Evolutionary conservation across 768 basidiomycete species (phyloP).

Genomic region (Kwoniella heveanensis): DNA sequence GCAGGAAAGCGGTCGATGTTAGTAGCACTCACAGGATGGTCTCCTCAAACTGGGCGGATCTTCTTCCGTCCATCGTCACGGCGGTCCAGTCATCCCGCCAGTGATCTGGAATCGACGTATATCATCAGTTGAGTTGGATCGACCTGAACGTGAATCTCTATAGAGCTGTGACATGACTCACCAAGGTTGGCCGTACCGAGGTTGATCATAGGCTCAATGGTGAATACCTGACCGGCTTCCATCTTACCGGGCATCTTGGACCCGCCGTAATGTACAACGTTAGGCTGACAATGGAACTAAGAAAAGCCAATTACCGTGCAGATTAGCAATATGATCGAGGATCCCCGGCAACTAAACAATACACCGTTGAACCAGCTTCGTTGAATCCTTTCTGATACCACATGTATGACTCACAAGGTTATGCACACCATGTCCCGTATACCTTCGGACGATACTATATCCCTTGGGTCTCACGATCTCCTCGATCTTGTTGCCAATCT

Average conservation of each 20-base stretch:
- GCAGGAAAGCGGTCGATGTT: too few species aligned
- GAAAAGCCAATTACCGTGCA: not conserved
- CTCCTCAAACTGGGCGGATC: conserved; percentile 96
- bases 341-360: too few species aligned
- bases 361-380: too few species aligned
- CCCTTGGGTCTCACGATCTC: conserved; percentile 78
- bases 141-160: not conserved
- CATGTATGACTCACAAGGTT: conserved; percentile 56
- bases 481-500: conserved; percentile 62
- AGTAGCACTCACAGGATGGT: conserved; percentile 75
- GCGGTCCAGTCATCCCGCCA: conserved; percentile 97
- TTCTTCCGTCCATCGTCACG: conserved; percentile 83
- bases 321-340: too few species aligned
- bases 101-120: conserved; percentile 27
- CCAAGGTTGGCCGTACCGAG: conserved; percentile 62
- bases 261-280: conserved; percentile 91
- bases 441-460: conserved; percentile 87
- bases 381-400: too few species aligned
- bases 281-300: conserved; percentile 79
- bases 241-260: conserved; percentile 90
- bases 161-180: conserved; percentile 13
- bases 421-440: conserved; percentile 89
- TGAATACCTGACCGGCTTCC: conserved; percentile 70
- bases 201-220: conserved; percentile 86
- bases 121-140: not conserved